Conservation (phyloP, 2,329 filamentous ascomycete species). For the Fusarium sp. region DNA sequence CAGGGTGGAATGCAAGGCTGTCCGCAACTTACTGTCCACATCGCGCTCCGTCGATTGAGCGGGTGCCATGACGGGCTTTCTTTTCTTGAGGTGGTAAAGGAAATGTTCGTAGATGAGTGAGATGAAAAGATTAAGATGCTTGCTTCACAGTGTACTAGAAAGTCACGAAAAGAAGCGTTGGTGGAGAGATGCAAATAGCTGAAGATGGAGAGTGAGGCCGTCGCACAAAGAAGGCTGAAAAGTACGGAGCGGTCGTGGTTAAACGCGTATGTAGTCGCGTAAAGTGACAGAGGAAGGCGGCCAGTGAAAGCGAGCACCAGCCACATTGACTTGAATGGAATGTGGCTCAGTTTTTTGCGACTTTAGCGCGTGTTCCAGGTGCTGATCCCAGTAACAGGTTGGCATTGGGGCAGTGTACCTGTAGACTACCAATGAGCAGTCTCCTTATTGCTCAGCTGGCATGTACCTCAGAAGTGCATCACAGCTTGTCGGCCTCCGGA, state of each 20-base stretch:
- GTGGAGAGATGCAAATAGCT: constrained; percentile 28
- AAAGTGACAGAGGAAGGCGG: constrained; percentile 43
- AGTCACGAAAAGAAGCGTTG: constrained; percentile 8
- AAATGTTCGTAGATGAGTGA: not conserved
- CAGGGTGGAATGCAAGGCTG: constrained; percentile 12
- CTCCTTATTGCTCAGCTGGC: not conserved
- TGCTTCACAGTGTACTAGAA: not conserved
- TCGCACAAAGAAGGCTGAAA: constrained; percentile 45
- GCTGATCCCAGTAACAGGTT: not conserved
- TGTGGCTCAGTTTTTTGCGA: constrained; percentile 19
- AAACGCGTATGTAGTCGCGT: constrained; percentile 51
- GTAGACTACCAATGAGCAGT: not conserved
- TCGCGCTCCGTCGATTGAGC: constrained; percentile 50
- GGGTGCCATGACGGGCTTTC: constrained; percentile 47
- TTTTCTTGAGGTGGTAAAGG: not conserved
- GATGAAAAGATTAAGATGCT: not conserved
- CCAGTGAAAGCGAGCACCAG: constrained; percentile 7
- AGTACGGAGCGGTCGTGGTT: constrained; percentile 22
- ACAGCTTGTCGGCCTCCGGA: constrained; percentile 8
- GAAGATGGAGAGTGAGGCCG: constrained; percentile 23
- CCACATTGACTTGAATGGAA: constrained; percentile 23
- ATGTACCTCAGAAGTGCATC: not conserved
- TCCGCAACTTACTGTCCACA: constrained; percentile 47
- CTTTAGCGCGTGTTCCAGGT: not conserved
- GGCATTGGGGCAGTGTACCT: not conserved